Percentiles rank a stretch among this genome's conserved stretches.
phyloP scores from a whole-genome alignment of 768 basidiomycete genomes.

The Pleurotus giganteus region DNA sequence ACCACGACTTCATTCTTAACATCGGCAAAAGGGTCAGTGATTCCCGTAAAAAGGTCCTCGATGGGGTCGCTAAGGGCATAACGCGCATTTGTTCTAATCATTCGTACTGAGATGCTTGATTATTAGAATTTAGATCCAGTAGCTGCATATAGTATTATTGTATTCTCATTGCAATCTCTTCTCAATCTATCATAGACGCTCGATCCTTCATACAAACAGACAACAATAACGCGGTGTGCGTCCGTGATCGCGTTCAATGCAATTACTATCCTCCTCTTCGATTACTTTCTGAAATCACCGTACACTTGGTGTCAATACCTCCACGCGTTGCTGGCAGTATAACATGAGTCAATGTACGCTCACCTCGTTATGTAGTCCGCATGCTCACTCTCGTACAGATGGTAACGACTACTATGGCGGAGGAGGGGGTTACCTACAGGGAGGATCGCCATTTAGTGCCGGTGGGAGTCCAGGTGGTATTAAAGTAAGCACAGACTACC shows the following conservation, averaged over 20 bases:
- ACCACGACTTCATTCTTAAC: conserved; percentile 59
- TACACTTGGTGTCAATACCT: no score
- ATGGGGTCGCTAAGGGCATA: conserved; percentile 72
- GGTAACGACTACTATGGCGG: conserved; percentile 23
- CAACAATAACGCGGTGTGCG: background rate
- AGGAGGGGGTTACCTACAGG: conserved; percentile 58
- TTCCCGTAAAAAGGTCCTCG: conserved; percentile 66
- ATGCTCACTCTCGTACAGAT: conserved; percentile 2
- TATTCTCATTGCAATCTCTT: background rate
- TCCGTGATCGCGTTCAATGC: background rate
- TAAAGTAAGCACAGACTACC: conserved; percentile 33
- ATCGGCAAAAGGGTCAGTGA: conserved; percentile 68
- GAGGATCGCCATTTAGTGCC: conserved; percentile 58
- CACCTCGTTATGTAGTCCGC: background rate
- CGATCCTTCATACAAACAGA: background rate
- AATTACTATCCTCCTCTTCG: background rate
- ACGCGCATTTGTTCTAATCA: conserved; percentile 22
- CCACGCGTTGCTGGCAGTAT: background rate
- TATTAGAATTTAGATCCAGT: background rate
- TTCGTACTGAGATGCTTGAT: conserved; percentile 9
- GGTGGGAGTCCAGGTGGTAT: conserved; percentile 60
- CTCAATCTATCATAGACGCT: background rate
- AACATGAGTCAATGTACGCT: conserved; percentile 46
- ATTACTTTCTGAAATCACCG: background rate
- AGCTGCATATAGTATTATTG: background rate